Evolutionary conservation across 192 early-diverging fungal species (phyloP).

Genomic region (Coemansia sp.): DNA sequence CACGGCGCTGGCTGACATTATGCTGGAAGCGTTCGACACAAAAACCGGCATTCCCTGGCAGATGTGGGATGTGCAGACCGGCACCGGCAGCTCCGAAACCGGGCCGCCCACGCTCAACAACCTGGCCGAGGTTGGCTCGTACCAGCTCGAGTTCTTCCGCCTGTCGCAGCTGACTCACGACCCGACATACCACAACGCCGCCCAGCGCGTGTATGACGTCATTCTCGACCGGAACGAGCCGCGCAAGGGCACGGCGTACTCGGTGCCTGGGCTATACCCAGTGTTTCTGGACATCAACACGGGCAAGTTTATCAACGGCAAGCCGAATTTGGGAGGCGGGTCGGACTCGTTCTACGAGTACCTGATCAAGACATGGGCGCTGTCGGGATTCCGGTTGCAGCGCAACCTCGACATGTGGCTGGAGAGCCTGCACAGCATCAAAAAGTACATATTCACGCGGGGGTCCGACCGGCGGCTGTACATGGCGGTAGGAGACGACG

Average conservation of each 20-base stretch:
- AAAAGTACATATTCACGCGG: conserved; percentile 39
- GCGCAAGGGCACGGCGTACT: conserved; percentile 30
- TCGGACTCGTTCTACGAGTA: conserved; percentile 97
- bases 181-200: conserved; percentile 79
- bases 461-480: conserved; percentile 51
- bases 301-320: conserved; percentile 46
- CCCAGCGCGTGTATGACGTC: conserved; percentile 59
- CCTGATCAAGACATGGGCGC: conserved; percentile 85
- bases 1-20: conserved; percentile 72
- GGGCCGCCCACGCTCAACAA: conserved; percentile 48
- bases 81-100: conserved; percentile 43
- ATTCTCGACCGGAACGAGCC: conserved; percentile 43
- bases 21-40: conserved; percentile 69
- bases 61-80: conserved; percentile 73
- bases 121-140: conserved; percentile 50
- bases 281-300: conserved; percentile 60
- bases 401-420: conserved; percentile 51
- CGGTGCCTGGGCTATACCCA: conserved; percentile 70
- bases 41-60: conserved; percentile 58
- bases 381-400: conserved; percentile 59
- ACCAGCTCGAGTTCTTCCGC: conserved; percentile 83
- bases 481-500: conserved; percentile 52
- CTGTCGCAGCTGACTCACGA: conserved; percentile 75
- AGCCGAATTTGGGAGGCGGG: conserved; percentile 79
- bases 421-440: conserved; percentile 40